Evolutionary conservation across 2,329 filamentous ascomycete species (phyloP).

Genomic region (Colletotrichum musicola): DNA sequence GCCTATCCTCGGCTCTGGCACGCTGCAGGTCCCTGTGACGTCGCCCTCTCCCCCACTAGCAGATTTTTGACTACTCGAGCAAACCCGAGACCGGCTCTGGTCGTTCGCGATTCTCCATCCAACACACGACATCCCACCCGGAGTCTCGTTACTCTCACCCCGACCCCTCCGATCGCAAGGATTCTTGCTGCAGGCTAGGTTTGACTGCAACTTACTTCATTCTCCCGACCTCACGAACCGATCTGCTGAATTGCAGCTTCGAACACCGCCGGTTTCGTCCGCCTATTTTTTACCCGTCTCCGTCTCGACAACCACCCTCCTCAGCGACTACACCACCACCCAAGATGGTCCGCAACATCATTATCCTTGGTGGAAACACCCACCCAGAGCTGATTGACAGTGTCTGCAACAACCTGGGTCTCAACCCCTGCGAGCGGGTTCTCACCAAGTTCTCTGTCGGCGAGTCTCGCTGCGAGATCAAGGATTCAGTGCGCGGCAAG

Average conservation of each 20-base stretch:
- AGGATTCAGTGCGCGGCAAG: slow-evolving; percentile 96
- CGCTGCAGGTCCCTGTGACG: slow-evolving; percentile 34
- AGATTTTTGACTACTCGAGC: slow-evolving; percentile 38
- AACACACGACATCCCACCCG: slow-evolving; percentile 25
- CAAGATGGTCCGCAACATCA: slow-evolving; percentile 92
- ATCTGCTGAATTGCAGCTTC: background rate
- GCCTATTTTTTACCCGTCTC: background rate
- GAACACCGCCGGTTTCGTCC: slow-evolving; percentile 32
- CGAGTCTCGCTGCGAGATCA: slow-evolving; percentile 94
- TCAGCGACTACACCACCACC: background rate
- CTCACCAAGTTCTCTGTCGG: slow-evolving; percentile 94
- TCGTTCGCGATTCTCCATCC: slow-evolving; percentile 35
- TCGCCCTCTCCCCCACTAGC: slow-evolving; percentile 38
- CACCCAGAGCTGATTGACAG: slow-evolving; percentile 89
- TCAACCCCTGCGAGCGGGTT: slow-evolving; percentile 86
- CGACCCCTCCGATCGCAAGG: slow-evolving; percentile 9
- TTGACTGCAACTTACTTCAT: background rate
- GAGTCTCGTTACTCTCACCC: background rate
- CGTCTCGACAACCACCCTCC: background rate
- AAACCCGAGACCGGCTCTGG: slow-evolving; percentile 38
- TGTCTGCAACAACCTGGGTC: slow-evolving; percentile 89
- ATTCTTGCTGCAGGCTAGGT: background rate
- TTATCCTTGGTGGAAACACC: slow-evolving; percentile 92
- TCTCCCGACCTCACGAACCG: background rate
- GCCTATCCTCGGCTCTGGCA: slow-evolving; percentile 36